Conservation (phyloP, 192 early-diverging fungal species). For the Coemansia umbellata region DNA sequence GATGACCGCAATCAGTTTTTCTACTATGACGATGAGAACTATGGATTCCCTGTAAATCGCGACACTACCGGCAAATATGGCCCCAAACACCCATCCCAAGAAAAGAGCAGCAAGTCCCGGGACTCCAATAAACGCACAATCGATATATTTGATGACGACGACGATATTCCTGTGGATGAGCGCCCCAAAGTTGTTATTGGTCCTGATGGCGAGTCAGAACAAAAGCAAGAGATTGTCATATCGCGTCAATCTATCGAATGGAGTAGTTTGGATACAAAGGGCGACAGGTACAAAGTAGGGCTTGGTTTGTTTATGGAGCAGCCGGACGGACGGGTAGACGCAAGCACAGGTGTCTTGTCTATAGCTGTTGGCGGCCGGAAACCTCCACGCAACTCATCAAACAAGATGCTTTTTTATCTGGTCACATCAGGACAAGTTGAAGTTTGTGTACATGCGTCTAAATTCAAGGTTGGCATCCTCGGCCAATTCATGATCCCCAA, state of each 20-base stretch:
- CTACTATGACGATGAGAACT: constrained; percentile 47
- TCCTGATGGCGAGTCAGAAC: constrained; percentile 11
- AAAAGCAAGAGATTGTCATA: constrained; percentile 13
- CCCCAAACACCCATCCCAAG: constrained; percentile 2
- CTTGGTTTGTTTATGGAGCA: constrained; percentile 16
- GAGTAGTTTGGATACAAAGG: constrained; percentile 7
- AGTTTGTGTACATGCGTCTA: constrained; percentile 20
- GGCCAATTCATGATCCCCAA: constrained; percentile 40
- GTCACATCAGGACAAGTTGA: constrained; percentile 42
- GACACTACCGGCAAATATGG: constrained; percentile 18
- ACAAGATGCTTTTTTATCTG: constrained; percentile 22
- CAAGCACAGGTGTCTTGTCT: constrained; percentile 20
- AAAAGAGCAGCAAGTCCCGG: constrained; percentile 1
- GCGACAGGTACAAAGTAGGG: constrained; percentile 26
- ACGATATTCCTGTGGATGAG: constrained; percentile 28
- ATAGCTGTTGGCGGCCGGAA: constrained; percentile 33
- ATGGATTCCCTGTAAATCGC: constrained; percentile 25
- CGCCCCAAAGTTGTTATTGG: constrained; percentile 4
- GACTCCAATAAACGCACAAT: constrained; percentile 7
- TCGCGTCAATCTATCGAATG: constrained; percentile 36
- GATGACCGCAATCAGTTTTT: constrained; percentile 26
- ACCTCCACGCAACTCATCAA: constrained; percentile 17
- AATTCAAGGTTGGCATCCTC: constrained; percentile 26
- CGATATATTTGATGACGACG: constrained; percentile 26
- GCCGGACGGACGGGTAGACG: constrained; percentile 5